These are phyloP conservation scores for Myrmaecium sp. DNA, from an alignment of 2,329 filamentous ascomycete genomes.

Conservation along the genomic window DNA sequence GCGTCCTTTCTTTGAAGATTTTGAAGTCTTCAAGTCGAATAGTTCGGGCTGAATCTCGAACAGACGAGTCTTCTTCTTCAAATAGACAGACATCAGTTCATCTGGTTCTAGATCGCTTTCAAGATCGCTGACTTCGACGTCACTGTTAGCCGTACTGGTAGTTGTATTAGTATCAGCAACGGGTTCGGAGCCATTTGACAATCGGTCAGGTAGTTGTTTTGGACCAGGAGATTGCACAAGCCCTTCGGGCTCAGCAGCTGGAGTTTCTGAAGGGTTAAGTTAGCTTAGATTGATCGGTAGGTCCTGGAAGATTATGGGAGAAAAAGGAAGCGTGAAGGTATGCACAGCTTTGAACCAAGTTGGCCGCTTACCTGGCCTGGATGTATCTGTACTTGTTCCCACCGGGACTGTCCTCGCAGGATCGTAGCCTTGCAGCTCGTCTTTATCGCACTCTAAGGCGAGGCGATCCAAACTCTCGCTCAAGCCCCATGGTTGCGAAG, in stretches of 20 bases:
- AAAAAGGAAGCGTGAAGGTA: too few relatives aligned
- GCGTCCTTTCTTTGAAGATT: slow-evolving; percentile 20
- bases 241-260: neutral
- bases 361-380: too few relatives aligned
- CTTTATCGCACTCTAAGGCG: slow-evolving; percentile 52
- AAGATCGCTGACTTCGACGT: slow-evolving; percentile 28
- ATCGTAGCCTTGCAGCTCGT: slow-evolving; percentile 59
- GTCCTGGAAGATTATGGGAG: slow-evolving; percentile 1
- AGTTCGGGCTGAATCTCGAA: slow-evolving; percentile 33
- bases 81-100: slow-evolving; percentile 49
- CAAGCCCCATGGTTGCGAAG: slow-evolving; percentile 57
- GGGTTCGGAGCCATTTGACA: too few relatives aligned
- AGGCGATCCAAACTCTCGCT: slow-evolving; percentile 84
- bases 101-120: slow-evolving; percentile 34
- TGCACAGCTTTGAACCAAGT: too few relatives aligned
- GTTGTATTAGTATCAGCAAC: too few relatives aligned
- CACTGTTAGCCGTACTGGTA: slow-evolving; percentile 12
- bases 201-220: too few relatives aligned
- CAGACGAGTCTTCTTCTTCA: slow-evolving; percentile 49
- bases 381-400: neutral
- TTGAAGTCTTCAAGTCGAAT: slow-evolving; percentile 33
- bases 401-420: slow-evolving; percentile 5
- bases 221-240: neutral
- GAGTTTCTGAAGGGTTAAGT: neutral
- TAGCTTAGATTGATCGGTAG: slow-evolving; percentile 2